A percentile compares a stretch with the other conserved stretches of the same genome.
Conservation (phyloP, 202 grass and related monocot genomes). For the Elaeis oleifera region DNA sequence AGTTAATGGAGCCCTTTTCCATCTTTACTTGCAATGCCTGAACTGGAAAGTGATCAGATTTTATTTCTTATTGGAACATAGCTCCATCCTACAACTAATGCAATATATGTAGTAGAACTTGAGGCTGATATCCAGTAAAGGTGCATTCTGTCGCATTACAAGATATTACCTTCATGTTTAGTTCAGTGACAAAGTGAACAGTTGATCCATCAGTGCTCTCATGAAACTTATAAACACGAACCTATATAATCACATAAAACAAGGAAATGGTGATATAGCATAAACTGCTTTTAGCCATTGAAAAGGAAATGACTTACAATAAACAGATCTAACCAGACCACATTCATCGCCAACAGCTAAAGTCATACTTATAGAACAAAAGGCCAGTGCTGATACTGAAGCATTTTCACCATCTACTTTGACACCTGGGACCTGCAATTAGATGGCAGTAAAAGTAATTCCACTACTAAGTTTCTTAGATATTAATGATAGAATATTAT, state of each 20-base stretch:
- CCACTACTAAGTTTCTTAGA: conserved; percentile 2
- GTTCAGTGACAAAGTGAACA: conserved; percentile 63
- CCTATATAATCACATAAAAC: conserved; percentile 44
- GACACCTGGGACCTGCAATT: conserved; percentile 50
- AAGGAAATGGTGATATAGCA: conserved; percentile 8
- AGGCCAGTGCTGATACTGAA: conserved; percentile 63
- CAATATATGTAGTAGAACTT: background rate
- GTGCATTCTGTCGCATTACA: background rate
- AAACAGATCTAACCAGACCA: conserved; percentile 77
- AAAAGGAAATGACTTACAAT: conserved; percentile 24
- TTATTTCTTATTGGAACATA: too few species aligned
- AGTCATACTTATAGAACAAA: conserved; percentile 65
- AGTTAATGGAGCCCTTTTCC: too few species aligned
- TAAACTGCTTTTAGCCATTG: conserved; percentile 17
- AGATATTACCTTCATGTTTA: conserved; percentile 76
- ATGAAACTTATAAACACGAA: conserved; percentile 73
- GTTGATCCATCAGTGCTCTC: conserved; percentile 61
- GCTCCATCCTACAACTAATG: too few species aligned
- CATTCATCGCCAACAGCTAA: conserved; percentile 80
- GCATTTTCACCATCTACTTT: conserved; percentile 47
- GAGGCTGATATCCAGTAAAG: background rate
- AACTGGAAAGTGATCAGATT: too few species aligned
- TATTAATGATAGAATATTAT: background rate
- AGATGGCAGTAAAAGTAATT: conserved; percentile 18
- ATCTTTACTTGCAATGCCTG: too few species aligned